Evolutionary conservation across 768 basidiomycete species (phyloP).

Genomic region (Termitomyces titanicus): DNA sequence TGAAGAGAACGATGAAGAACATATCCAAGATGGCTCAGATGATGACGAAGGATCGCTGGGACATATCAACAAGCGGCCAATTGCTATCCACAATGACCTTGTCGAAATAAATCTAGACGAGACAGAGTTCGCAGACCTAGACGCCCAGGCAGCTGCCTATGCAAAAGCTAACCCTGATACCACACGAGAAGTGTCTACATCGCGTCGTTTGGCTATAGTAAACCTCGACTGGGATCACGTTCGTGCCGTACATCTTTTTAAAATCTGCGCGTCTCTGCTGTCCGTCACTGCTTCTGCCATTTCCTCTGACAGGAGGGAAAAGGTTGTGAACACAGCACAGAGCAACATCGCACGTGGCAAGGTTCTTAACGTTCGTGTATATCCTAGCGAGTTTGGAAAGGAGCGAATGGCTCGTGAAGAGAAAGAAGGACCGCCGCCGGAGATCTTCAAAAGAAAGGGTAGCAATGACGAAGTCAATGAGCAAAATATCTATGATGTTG

Average conservation of each 20-base stretch:
- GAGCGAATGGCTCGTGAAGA: slow-evolving; percentile 85
- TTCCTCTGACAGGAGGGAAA: slow-evolving; percentile 18
- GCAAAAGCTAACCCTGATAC: slow-evolving; percentile 45
- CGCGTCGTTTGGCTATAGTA: slow-evolving; percentile 80
- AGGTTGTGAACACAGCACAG: slow-evolving; percentile 15
- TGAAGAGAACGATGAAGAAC: slow-evolving; percentile 48
- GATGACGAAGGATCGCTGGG: slow-evolving; percentile 44
- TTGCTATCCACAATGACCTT: slow-evolving; percentile 33
- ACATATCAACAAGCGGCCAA: slow-evolving; percentile 37
- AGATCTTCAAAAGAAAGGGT: slow-evolving; percentile 66
- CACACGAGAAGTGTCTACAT: slow-evolving; percentile 40
- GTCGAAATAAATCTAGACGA: slow-evolving; percentile 81
- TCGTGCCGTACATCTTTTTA: slow-evolving; percentile 84
- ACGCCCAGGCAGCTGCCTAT: slow-evolving; percentile 70
- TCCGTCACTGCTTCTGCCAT: slow-evolving; percentile 50
- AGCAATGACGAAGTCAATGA: slow-evolving; percentile 53
- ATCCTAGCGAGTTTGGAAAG: slow-evolving; percentile 93
- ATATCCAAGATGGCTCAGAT: slow-evolving; percentile 17
- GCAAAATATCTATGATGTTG: slow-evolving; percentile 60
- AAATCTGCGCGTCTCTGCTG: slow-evolving; percentile 86
- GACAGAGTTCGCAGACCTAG: slow-evolving; percentile 61
- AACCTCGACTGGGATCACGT: slow-evolving; percentile 99
- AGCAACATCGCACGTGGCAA: slow-evolving; percentile 52
- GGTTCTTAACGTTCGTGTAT: slow-evolving; percentile 76
- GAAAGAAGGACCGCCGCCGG: slow-evolving; percentile 82